Conservation (phyloP, 306 rosid genomes). For the Sesbania bispinosa region DNA sequence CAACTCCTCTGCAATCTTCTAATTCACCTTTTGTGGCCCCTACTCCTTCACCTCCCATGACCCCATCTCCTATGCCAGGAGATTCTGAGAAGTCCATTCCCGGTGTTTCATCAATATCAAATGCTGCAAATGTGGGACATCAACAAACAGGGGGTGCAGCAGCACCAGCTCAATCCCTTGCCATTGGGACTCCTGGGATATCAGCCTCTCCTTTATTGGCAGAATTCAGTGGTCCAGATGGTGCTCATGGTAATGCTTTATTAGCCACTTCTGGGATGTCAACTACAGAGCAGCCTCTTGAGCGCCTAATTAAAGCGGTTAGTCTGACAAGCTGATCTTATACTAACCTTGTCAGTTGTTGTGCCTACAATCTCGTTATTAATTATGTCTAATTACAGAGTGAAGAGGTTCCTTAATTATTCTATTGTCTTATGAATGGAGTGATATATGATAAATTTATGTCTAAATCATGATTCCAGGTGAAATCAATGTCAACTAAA, state of each 20-base stretch:
- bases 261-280: constrained; percentile 60
- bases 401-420: neutral
- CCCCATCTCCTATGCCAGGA: constrained; percentile 79
- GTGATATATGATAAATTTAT: constrained; percentile 19
- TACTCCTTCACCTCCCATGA: constrained; percentile 87
- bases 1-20: constrained; percentile 81
- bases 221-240: constrained; percentile 73
- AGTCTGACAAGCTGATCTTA: constrained; percentile 33
- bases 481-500: constrained; percentile 67
- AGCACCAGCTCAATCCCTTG: constrained; percentile 78
- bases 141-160: constrained; percentile 52
- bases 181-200: constrained; percentile 97
- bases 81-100: constrained; percentile 74
- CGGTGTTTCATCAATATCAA: constrained; percentile 55
- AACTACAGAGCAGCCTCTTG: constrained; percentile 80
- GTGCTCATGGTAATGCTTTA: constrained; percentile 48
- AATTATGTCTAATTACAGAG: constrained; percentile 10
- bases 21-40: constrained; percentile 79
- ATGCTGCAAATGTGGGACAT: constrained; percentile 63
- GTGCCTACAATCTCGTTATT: neutral
- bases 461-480: constrained; percentile 48
- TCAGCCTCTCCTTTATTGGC: constrained; percentile 97
- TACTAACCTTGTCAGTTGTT: neutral
- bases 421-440: constrained; percentile 3
- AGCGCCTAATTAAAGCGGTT: constrained; percentile 75